Evolutionary conservation across 2,329 filamentous ascomycete species (phyloP).

Genomic region (Lasiodiplodia citricola): DNA sequence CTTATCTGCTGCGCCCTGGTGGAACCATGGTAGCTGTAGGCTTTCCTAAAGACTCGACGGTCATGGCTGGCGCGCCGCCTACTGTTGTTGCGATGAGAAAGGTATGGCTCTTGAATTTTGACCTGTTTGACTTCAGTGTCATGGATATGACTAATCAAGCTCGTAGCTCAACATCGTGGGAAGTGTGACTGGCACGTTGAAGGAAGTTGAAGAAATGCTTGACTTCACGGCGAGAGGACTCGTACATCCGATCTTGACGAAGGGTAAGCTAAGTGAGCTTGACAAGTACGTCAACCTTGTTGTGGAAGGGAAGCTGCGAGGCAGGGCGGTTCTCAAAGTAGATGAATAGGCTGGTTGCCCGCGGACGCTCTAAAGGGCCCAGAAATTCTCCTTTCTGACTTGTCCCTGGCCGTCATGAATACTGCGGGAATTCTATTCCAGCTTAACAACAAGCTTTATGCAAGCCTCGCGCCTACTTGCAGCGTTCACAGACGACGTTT

Average conservation of each 20-base stretch:
- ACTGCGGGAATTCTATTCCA: not conserved
- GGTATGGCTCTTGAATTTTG: not conserved
- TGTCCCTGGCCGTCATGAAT: not conserved
- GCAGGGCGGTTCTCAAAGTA: conserved; percentile 50
- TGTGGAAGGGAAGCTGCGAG: conserved; percentile 46
- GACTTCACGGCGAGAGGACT: conserved; percentile 51
- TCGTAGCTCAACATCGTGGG: conserved; percentile 47
- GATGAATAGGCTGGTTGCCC: not conserved
- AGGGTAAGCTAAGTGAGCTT: conserved; percentile 47
- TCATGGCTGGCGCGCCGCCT: conserved; percentile 41
- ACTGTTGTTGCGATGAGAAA: conserved; percentile 46
- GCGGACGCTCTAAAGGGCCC: not conserved
- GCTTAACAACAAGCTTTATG: no score
- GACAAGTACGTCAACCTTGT: conserved; percentile 48
- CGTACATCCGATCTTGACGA: conserved; percentile 47
- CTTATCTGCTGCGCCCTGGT: conserved; percentile 34
- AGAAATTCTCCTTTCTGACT: not conserved
- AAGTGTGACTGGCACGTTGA: conserved; percentile 49
- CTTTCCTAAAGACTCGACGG: conserved; percentile 33
- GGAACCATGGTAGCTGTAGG: conserved; percentile 42
- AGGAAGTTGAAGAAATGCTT: conserved; percentile 54
- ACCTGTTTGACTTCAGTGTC: not conserved
- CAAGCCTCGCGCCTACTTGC: no score
- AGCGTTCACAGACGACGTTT: no score
- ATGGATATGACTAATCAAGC: not conserved